Conservation (phyloP, 2,329 filamentous ascomycete genomes). For the Diaporthe citri region DNA sequence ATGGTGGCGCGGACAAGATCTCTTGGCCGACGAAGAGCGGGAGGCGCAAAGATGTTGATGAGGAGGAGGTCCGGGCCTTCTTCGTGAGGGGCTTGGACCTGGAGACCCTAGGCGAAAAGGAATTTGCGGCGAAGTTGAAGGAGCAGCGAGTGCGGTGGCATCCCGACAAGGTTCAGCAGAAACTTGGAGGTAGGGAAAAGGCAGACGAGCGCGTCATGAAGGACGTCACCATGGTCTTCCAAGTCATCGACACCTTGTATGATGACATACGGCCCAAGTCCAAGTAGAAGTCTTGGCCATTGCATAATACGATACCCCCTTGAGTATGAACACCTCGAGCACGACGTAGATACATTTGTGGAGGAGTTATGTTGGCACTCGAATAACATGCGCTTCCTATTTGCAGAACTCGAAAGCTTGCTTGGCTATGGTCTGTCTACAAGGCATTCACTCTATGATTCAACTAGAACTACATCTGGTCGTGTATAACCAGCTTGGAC, state of each 20-base stretch:
- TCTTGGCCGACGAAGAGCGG: constrained; percentile 82
- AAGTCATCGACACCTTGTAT: constrained; percentile 88
- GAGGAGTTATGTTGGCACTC: background rate
- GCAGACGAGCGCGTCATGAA: constrained; percentile 81
- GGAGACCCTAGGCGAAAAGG: constrained; percentile 58
- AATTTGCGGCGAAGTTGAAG: constrained; percentile 72
- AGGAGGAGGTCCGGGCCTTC: constrained; percentile 76
- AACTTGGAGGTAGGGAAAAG: constrained; percentile 78
- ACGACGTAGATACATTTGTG: background rate
- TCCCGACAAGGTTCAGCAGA: constrained; percentile 96
- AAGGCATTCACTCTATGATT: constrained; percentile 7
- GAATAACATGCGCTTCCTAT: background rate
- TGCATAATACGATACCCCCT: background rate
- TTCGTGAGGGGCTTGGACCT: constrained; percentile 66
- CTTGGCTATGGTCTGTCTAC: background rate
- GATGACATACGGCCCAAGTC: constrained; percentile 63
- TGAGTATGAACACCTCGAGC: background rate
- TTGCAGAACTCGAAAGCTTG: background rate
- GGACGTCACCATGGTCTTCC: constrained; percentile 90
- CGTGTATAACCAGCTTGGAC: background rate
- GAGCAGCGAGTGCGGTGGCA: constrained; percentile 94
- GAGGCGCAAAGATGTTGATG: constrained; percentile 65
- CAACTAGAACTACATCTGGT: background rate
- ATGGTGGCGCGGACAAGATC: constrained; percentile 56
- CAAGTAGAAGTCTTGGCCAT: constrained; percentile 42